A percentile compares a stretch with the other conserved stretches of the same genome.
phyloP scores from a whole-genome alignment of 2,329 filamentous ascomycete species.

The Penicillium fuscoglaucum region DNA sequence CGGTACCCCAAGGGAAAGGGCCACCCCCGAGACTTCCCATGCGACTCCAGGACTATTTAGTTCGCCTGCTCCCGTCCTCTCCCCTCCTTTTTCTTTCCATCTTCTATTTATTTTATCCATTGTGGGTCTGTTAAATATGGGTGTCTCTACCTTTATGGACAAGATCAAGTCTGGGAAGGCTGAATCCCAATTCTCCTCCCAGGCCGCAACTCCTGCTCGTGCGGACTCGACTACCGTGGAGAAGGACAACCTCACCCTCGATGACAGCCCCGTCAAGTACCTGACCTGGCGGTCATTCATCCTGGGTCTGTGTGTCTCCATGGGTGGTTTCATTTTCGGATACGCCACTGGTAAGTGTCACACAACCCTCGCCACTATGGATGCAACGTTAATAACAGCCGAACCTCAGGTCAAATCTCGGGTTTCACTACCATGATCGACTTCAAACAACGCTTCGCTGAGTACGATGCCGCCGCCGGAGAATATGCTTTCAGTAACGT shows the following conservation, averaged over 20 bases:
- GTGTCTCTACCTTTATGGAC: conserved; percentile 30
- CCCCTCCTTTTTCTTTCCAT: conserved; percentile 2
- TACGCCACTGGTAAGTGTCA: conserved; percentile 42
- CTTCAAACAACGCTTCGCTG: conserved; percentile 46
- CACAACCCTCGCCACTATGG: conserved; percentile 2
- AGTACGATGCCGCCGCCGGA: conserved; percentile 31
- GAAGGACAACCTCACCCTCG: conserved; percentile 36
- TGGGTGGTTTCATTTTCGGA: conserved; percentile 52
- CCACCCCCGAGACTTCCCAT: conserved; percentile 7
- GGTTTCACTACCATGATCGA: conserved; percentile 50
- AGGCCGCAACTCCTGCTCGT: conserved; percentile 36
- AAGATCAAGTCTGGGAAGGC: conserved; percentile 32
- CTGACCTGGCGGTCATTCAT: conserved; percentile 46
- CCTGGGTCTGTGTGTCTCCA: conserved; percentile 48
- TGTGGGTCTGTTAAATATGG: conserved; percentile 27
- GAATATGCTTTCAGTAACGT: conserved; percentile 47
- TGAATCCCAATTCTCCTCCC: conserved; percentile 35
- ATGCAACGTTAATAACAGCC: conserved; percentile 6
- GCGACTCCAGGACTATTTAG: conserved; percentile 27
- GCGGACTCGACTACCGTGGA: conserved; percentile 33
- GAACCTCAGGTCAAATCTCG: conserved; percentile 42
- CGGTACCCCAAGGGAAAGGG: conserved; percentile 25
- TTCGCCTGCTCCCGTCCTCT: conserved; percentile 14
- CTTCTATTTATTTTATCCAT: conserved; percentile 4
- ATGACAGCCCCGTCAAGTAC: conserved; percentile 46